Evolutionary conservation across 768 basidiomycete species (phyloP), one percentile per base, ranked within the genome.

Genomic region (Sporobolomyces phaffii): DNA sequence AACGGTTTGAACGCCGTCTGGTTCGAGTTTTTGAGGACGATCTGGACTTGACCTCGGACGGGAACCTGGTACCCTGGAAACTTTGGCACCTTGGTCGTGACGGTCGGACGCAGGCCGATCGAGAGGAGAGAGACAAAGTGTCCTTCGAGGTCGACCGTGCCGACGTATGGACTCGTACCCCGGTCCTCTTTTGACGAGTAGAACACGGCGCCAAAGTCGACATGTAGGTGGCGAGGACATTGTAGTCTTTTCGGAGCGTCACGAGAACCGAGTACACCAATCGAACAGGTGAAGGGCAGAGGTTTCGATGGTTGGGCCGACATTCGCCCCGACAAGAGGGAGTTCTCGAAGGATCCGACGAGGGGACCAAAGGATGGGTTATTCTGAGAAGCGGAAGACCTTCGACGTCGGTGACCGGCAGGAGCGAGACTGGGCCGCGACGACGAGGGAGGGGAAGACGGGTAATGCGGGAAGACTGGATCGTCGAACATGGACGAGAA

Each of bases 21-120:
- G 34, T 73, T 70, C 28, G 70, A 60, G 57, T 77, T 77, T 60
- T 75, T 75, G 60, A 77, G 67, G 62, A 78, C 72, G 38, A 77
- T 61, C 58, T 78, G 77, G 24, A 78, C 38, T 50, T 77, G 76
- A 26, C 77, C 77, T 38, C 74, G 68, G 0, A 51, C 67, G 2
- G 77, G 77, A 18, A 78, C 68, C 38, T 72, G 70, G 60, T 76
- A 75, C 15, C 77, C 77, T 3, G 75, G 75, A 44, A 76, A 77
- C 3, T 53, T 56, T 4, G 74, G 73, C 9, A 65, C n/a, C n/a
- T 48, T 59, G 38, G 8, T 24, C 41, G 54, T 31, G 4, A 29
- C 56, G 4, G 50, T 33, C 18, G 26, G 47, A 3, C 22, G n/a
- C 11, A 28, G n/a, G 59, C 36, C 8, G 59, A 18, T 2, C 24